Evolutionary conservation across 2,329 filamentous ascomycete species (phyloP), one percentile per base, ranked within the genome.

Genomic region (Phialophora expanda): DNA sequence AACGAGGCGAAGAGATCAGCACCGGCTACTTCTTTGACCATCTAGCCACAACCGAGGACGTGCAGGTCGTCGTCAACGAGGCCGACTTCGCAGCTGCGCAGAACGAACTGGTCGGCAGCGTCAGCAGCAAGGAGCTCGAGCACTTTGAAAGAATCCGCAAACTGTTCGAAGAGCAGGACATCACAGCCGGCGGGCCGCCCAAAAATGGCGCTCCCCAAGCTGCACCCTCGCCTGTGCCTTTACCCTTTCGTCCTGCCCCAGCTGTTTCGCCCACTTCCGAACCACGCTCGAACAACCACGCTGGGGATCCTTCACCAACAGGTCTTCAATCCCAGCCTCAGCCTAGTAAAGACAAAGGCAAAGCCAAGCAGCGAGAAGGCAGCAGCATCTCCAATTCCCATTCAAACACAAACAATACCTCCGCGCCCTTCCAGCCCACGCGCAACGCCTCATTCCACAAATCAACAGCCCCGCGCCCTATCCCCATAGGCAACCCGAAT

Each of bases 21-120:
- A 96, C 94, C 1, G 94, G 93, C 0, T 93, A 95, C 79, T 99
- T 93, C 81, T 99, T 99, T 76, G 95, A 99, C 75, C 94, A 98
- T 78, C 84, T 91, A 71, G 93, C 94, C 14, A 91, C 87, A 0
- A 84, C 89, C 11, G 90, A 91, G 55, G 95, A 99, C 75, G 87
- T 94, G 1, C 86, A 89, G 28, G 94, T 99, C 70, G 88, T 91
- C 80, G 95, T 99, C 30, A 90, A 87, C 0, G 94, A 97, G 77
- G 86, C 90, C 56, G 95, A 99, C 77, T 99, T 99, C 75, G 76
- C 90, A 24, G 86, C 86, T 28, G 95, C 95, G 0, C 88, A 94
- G 74, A 82, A 82, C 51, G 95, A 98, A 79, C 84, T 99, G 48
- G 89, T 98, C n/a, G 93, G 93, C 17, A 93, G 90, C 79, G 95